Evolutionary conservation across 495 filamentous ascomycete species (phyloP), one percentile per base, ranked within the genome.

Genomic region (Hypoxylon intermedium): DNA sequence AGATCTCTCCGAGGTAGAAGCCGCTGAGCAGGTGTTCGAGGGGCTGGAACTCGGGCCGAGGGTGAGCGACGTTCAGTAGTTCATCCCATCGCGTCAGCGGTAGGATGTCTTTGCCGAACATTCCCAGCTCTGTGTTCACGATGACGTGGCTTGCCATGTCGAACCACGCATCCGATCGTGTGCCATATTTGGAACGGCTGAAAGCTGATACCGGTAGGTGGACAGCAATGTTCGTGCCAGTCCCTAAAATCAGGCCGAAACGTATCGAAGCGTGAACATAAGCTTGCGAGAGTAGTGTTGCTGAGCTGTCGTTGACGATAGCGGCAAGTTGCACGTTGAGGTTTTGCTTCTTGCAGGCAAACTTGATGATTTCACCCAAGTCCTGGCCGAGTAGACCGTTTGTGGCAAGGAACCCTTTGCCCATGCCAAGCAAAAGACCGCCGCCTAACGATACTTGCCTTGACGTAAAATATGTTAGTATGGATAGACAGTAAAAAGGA

Each of bases 51-150:
- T 89, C 88, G 0, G 91, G 91, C 3, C 84, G 82, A 11, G 87
- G 80, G 67, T 90, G 88, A 0, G 75, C 80, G 1, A 70, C 74
- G 53, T 87, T 86, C 9, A 96, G 75, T 24, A 77, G 67, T 9
- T 74, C 59, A 60, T 95, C 91, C 89, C 89, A 93, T 61, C 82
- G 84, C 2, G 90, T 92, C 40, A 87, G 75, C 6, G 88, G 84
- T 3, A 88, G 77, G 16, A 89, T 86, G 41, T 83, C 89, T 6
- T 83, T 79, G 41, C 87, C 87, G 40, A 88, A 87, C 84, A 95
- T 93, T 45, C 89, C 89, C 74, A 90, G 82, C 73, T 96, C 91
- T 0, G 91, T 96, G 75, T 96, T 96, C 48, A 94, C 83, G 23
- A 96, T 84, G 15, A 80, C 79, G 50, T 82, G 75, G 40, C 74